Evolutionary conservation across 495 filamentous ascomycete species (phyloP).

Genomic region (Rostrohypoxylon terebratum): DNA sequence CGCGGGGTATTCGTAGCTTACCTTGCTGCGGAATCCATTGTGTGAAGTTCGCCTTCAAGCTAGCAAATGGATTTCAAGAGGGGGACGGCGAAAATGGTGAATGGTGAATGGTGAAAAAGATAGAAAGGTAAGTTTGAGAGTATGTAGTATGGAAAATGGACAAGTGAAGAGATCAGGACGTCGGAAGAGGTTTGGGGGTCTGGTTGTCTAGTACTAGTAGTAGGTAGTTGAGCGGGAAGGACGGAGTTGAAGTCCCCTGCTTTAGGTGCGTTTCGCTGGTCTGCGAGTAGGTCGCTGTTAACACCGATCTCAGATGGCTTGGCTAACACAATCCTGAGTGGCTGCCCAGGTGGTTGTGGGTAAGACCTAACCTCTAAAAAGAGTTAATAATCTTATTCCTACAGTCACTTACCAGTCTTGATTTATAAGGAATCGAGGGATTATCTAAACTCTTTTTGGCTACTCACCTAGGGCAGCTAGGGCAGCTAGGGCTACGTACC

Average conservation of each 20-base stretch:
- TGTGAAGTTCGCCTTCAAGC: slow-evolving; percentile 43
- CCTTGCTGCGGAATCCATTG: slow-evolving; percentile 59
- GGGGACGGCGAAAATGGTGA: slow-evolving; percentile 26
- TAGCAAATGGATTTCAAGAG: slow-evolving; percentile 8
- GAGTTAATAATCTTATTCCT: slow-evolving; percentile 21
- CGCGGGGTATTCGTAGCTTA: slow-evolving; percentile 53
- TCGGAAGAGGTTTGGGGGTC: slow-evolving; percentile 31
- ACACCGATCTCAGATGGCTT: slow-evolving; percentile 35
- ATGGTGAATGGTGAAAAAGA: slow-evolving; percentile 28
- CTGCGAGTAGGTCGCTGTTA: slow-evolving; percentile 23
- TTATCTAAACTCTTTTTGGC: slow-evolving; percentile 35
- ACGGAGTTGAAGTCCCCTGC: slow-evolving; percentile 13
- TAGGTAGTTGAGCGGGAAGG: slow-evolving; percentile 39
- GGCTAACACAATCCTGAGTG: slow-evolving; percentile 8
- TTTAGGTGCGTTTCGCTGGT: background rate
- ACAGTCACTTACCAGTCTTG: background rate
- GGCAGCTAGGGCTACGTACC: too few relatives aligned
- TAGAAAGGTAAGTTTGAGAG: background rate
- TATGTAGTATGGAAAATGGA: slow-evolving; percentile 7
- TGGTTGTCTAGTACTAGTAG: slow-evolving; percentile 1
- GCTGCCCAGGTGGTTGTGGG: slow-evolving; percentile 16
- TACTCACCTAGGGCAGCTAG: background rate
- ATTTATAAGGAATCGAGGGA: background rate
- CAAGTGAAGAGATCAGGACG: slow-evolving; percentile 27
- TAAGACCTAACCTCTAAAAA: slow-evolving; percentile 7